Percentiles rank a stretch among this genome's conserved stretches.
phyloP scores from a whole-genome alignment of 208 protist species.

The Acanthamoeba royreba region DNA sequence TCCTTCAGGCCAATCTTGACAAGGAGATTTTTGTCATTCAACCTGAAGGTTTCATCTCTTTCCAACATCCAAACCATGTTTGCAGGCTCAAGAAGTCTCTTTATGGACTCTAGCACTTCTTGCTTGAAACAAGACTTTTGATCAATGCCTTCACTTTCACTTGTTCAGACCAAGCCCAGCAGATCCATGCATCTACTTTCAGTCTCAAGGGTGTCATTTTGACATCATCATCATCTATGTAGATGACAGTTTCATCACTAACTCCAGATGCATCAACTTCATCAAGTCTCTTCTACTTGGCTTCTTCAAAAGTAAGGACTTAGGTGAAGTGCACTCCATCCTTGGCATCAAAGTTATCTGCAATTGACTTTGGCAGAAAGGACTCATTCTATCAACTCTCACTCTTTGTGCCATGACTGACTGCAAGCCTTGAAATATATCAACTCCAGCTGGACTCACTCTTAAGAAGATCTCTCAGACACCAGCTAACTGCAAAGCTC shows the following conservation, averaged over 20 bases:
- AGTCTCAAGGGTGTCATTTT: not conserved
- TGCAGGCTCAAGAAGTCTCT: not conserved
- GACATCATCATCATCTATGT: not conserved
- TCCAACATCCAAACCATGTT: not conserved
- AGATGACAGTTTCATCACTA: not conserved
- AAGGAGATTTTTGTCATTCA: not conserved
- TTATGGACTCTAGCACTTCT: slow-evolving; percentile 29
- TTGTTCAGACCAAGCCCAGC: not conserved
- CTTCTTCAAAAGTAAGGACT: no score
- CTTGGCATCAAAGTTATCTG: no score
- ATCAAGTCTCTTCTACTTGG: no score
- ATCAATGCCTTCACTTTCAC: not conserved
- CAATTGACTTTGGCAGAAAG: no score
- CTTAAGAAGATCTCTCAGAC: no score
- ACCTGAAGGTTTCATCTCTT: not conserved
- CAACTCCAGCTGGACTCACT: no score
- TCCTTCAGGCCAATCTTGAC: not conserved
- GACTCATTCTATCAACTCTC: no score
- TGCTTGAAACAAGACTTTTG: not conserved
- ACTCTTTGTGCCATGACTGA: no score
- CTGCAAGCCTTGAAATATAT: no score
- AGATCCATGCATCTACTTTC: not conserved
- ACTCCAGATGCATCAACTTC: not conserved
- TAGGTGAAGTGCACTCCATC: no score
- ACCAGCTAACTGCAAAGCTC: no score